These are phyloP conservation scores for Panicum miliaceum DNA, from an alignment of 176 grass and related monocot species.

Conservation along the genomic window DNA sequence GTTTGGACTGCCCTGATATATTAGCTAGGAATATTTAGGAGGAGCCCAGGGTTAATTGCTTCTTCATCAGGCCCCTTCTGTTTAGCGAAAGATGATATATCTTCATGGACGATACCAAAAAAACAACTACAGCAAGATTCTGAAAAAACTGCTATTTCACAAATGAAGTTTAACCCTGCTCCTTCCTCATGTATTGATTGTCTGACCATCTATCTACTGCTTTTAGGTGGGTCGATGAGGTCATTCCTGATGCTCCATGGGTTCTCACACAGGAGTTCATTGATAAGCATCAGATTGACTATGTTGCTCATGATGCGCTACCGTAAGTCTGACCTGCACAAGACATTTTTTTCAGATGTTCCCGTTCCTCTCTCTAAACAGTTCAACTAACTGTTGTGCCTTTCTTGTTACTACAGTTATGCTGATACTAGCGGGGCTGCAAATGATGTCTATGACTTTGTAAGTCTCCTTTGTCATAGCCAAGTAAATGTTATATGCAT, in stretches of 20 bases:
- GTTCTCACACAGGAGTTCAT: slow-evolving; percentile 91
- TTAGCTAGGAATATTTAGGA: too few species aligned
- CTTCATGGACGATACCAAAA: neutral
- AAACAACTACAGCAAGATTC: neutral
- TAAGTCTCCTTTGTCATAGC: slow-evolving; percentile 41
- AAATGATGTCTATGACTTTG: slow-evolving; percentile 96
- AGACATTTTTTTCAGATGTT: neutral
- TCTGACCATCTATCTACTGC: slow-evolving; percentile 17
- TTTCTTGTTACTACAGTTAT: slow-evolving; percentile 59
- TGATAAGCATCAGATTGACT: slow-evolving; percentile 87
- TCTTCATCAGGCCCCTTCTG: too few species aligned
- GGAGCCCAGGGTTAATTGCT: too few species aligned
- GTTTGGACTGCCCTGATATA: too few species aligned
- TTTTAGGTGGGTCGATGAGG: slow-evolving; percentile 95
- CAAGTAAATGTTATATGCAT: neutral
- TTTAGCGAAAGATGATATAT: neutral
- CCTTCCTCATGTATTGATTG: neutral
- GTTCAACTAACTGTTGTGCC: neutral
- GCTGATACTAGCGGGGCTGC: slow-evolving; percentile 86
- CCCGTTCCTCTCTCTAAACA: neutral
- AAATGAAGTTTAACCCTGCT: neutral
- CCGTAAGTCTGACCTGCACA: slow-evolving; percentile 56
- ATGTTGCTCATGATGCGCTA: slow-evolving; percentile 84
- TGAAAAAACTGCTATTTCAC: neutral
- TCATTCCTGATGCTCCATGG: slow-evolving; percentile 97